Base-by-base conservation (phyloP, 305 asterid species). In the Solanum hybrid region DNA sequence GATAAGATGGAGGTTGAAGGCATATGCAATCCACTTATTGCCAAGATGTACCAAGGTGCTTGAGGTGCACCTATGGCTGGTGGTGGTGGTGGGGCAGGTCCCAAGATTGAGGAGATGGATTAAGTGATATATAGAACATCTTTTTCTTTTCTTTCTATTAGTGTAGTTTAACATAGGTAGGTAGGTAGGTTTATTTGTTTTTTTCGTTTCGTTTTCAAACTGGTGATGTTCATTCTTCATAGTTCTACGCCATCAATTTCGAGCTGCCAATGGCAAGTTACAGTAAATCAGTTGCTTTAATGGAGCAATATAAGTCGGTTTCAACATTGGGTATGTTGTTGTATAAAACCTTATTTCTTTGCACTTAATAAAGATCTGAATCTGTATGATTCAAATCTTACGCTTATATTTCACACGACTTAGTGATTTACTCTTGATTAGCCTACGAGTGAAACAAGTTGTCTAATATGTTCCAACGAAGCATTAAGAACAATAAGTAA, bases 1-100 rank as follows among this genome's bases (percentile, higher is more conserved):
- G 89, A 90, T n/a, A 91, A 85, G 61, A 91, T 85, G 88, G 79
- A 89, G 82, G 92, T 84, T 51, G 88, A 91, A 79, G 85, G 32
- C 31, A 34, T 36, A 10, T 79, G 85, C 29, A 22, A 79, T 36
- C 85, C 51, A 29, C 20, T 89, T 36, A 83, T 57, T 8, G 90
- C 90, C 29, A 88, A 84, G 72, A 88, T 83, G 90, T 89, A 88
- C 41, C 89, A 90, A 39, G 89, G 85, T 31, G 77, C 32, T 65
- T 79, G 87, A n/a, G 91, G 87, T 81, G 65, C 20, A 82, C 82
- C 82, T 32, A 32, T 77, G 82, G 39, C 24, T 15, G 29, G 3
- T 33, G 45, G 3, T 34, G 27, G 45, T 34, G 38, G 12, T 76
- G 81, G 27, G 34, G 27, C 2, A 33, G 84, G 10, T 13, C 15